Percentiles rank a stretch among this genome's conserved stretches.
Evolutionary conservation across 2,329 filamentous ascomycete species (phyloP).

Genomic region (Macrophomina pseudophaseolina): DNA sequence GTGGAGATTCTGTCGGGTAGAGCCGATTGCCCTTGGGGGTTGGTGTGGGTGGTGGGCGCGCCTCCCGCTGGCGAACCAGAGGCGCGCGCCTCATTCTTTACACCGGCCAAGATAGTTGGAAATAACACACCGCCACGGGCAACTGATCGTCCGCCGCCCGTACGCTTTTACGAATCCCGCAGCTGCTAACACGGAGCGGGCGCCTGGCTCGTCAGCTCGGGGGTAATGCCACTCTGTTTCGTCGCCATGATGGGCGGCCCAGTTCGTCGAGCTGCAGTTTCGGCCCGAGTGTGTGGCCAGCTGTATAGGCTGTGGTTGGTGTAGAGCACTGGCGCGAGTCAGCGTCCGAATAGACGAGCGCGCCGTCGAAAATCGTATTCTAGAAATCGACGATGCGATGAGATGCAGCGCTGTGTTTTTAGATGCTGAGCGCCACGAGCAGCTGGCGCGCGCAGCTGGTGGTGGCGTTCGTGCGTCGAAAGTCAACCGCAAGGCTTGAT

Average conservation of each 20-base stretch:
- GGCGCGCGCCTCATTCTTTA: constrained; percentile 22
- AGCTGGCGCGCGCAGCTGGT: constrained; percentile 5
- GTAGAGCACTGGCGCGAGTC: constrained; percentile 4
- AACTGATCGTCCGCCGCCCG: constrained; percentile 7
- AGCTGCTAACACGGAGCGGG: constrained; percentile 11
- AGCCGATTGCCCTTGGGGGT: constrained; percentile 23
- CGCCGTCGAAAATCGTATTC: constrained; percentile 17
- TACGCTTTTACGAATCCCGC: constrained; percentile 11
- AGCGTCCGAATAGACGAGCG: background rate
- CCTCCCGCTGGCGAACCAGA: constrained; percentile 1
- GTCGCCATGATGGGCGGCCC: constrained; percentile 20
- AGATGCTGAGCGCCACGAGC: constrained; percentile 18
- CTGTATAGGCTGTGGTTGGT: constrained; percentile 20
- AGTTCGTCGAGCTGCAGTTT: constrained; percentile 21
- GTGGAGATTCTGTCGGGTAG: constrained; percentile 25
- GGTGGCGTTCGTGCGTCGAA: constrained; percentile 18
- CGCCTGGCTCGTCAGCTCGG: constrained; percentile 1
- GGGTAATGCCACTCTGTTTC: constrained; percentile 17
- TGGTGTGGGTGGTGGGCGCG: constrained; percentile 3
- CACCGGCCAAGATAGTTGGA: background rate
- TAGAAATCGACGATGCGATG: constrained; percentile 19
- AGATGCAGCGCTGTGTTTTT: constrained; percentile 9
- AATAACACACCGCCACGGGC: constrained; percentile 22
- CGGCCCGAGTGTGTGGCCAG: constrained; percentile 15
- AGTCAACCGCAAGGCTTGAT: constrained; percentile 8